A percentile compares a stretch with the other conserved stretches of the same genome.
Evolutionary conservation across 768 basidiomycete genomes (phyloP).

Genomic region (Neoboletus brunneissimus): DNA sequence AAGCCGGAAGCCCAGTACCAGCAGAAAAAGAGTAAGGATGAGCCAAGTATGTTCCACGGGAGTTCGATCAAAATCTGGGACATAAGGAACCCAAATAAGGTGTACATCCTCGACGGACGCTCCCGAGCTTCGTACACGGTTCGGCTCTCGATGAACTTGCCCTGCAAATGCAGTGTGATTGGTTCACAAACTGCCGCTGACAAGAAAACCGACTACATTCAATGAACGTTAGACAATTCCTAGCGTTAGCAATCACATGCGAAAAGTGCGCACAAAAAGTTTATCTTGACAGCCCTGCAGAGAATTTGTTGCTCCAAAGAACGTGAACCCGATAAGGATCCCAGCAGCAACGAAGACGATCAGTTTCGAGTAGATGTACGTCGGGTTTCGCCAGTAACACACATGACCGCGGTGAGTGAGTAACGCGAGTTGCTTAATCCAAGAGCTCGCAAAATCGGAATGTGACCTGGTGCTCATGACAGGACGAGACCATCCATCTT

Average conservation of each 20-base stretch:
- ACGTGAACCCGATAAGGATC: slow-evolving; percentile 44
- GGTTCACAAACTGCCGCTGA: slow-evolving; percentile 42
- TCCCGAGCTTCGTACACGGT: slow-evolving; percentile 63
- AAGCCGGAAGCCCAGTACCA: slow-evolving; percentile 51
- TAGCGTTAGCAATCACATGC: accelerated
- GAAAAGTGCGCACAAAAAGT: slow-evolving; percentile 35
- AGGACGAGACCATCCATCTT: slow-evolving; percentile 32
- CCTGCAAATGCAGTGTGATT: slow-evolving; percentile 57
- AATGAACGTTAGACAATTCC: not conserved
- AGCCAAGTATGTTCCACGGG: slow-evolving; percentile 42
- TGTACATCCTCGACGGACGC: slow-evolving; percentile 60
- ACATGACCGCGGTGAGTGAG: slow-evolving; percentile 33
- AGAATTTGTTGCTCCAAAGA: slow-evolving; percentile 35
- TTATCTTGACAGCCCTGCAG: slow-evolving; percentile 39
- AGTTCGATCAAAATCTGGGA: slow-evolving; percentile 49
- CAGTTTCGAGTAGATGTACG: slow-evolving; percentile 40
- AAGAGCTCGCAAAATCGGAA: slow-evolving; percentile 38
- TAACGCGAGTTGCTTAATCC: slow-evolving; percentile 35
- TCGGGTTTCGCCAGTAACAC: slow-evolving; percentile 41
- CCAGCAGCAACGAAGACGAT: slow-evolving; percentile 33
- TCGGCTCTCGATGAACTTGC: slow-evolving; percentile 53
- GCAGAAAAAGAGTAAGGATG: slow-evolving; percentile 42
- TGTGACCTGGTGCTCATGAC: slow-evolving; percentile 20
- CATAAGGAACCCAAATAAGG: slow-evolving; percentile 57
- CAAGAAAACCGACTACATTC: slow-evolving; percentile 48